Evolutionary conservation across 2,329 filamentous ascomycete species (phyloP).

Genomic region (Aspergillus sergii): DNA sequence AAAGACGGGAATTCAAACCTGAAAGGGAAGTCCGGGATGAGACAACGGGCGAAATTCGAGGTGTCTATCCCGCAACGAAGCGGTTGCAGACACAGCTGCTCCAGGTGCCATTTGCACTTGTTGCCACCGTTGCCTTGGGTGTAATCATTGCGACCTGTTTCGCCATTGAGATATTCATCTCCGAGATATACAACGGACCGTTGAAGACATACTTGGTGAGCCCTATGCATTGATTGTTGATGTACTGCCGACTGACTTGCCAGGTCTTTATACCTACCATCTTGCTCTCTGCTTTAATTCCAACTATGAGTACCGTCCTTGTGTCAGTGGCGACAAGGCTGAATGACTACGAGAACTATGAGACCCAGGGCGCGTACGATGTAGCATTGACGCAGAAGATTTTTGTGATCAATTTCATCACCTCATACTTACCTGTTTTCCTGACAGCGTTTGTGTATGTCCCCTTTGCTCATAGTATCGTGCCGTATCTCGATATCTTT

Average conservation of each 20-base stretch:
- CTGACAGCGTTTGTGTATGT: slow-evolving; percentile 94
- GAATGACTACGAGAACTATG: slow-evolving; percentile 89
- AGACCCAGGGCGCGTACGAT: slow-evolving; percentile 81
- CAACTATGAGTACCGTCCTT: slow-evolving; percentile 79
- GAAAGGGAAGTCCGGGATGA: slow-evolving; percentile 78
- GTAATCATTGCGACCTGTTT: slow-evolving; percentile 89
- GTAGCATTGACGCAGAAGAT: slow-evolving; percentile 87
- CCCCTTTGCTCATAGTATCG: slow-evolving; percentile 82
- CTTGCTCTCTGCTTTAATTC: slow-evolving; percentile 78
- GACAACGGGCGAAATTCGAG: slow-evolving; percentile 77
- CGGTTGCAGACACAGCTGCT: slow-evolving; percentile 79
- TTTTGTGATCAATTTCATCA: slow-evolving; percentile 98
- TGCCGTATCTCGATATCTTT: slow-evolving; percentile 89
- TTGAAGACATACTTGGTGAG: slow-evolving; percentile 81
- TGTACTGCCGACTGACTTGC: slow-evolving; percentile 5
- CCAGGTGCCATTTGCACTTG: slow-evolving; percentile 84
- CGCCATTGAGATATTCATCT: slow-evolving; percentile 94
- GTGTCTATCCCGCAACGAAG: slow-evolving; percentile 75
- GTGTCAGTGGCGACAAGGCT: slow-evolving; percentile 76
- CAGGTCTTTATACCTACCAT: slow-evolving; percentile 87
- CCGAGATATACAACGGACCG: slow-evolving; percentile 89
- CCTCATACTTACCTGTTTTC: slow-evolving; percentile 87
- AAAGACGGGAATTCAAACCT: slow-evolving; percentile 75
- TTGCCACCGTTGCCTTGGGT: slow-evolving; percentile 74
- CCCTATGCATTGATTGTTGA: slow-evolving; percentile 1